Percentiles rank a stretch among this genome's conserved stretches.
Conservation (phyloP, 345 rosid genomes). For the Eucalyptus virginea region DNA sequence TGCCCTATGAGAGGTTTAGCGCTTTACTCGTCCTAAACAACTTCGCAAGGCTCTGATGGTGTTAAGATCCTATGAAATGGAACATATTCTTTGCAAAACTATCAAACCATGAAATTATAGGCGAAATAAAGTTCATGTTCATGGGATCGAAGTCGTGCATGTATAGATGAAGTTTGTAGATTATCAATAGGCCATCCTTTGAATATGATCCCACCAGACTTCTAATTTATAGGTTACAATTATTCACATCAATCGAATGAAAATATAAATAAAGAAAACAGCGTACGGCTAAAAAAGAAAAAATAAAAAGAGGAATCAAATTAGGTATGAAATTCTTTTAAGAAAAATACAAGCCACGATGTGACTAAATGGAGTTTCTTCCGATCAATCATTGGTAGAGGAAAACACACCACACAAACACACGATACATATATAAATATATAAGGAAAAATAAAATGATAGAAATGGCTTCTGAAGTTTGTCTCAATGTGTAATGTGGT, state of each 20-base stretch:
- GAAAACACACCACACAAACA: neutral
- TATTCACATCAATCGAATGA: neutral
- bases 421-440: fast-evolving
- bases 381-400: neutral
- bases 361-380: neutral
- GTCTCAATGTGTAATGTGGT: fast-evolving
- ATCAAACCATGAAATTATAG: neutral
- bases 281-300: neutral
- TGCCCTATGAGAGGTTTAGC: neutral
- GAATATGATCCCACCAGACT: neutral
- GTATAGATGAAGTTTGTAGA: neutral
- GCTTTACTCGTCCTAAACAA: neutral
- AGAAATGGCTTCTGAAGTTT: fast-evolving
- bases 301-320: neutral
- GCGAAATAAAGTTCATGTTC: neutral
- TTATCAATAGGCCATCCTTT: neutral
- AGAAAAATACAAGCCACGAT: neutral
- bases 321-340: fast-evolving
- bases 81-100: neutral
- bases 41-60: neutral
- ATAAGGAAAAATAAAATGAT: no score
- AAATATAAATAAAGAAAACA: neutral
- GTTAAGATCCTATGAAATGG: neutral
- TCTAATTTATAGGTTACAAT: neutral
- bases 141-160: fast-evolving